Evolutionary conservation across 1,284 basidiomycete genomes (phyloP).

Genomic region (Ceratobasidium sp.): DNA sequence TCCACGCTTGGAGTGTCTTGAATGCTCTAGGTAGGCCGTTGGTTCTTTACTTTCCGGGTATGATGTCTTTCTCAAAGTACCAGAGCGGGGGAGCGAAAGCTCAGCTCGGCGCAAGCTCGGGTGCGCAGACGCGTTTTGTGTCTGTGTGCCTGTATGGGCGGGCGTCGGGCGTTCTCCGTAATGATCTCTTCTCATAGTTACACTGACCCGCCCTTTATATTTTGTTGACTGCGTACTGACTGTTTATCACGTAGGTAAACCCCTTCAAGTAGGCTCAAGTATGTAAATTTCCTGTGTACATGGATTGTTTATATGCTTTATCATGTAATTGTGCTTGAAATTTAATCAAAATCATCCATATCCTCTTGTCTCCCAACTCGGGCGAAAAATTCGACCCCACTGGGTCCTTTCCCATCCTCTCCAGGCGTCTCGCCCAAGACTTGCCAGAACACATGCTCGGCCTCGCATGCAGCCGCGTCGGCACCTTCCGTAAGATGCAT

Average conservation of each 20-base stretch:
- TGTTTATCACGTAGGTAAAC: not conserved
- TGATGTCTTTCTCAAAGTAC: conserved; percentile 10
- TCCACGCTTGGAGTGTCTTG: conserved; percentile 2
- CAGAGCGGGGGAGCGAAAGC: conserved; percentile 9
- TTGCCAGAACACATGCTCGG: conserved; percentile 68
- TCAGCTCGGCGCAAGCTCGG: conserved; percentile 9
- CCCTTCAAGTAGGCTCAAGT: not conserved
- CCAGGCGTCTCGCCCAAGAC: conserved; percentile 48
- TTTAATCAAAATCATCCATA: conserved; percentile 48
- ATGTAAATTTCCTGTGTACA: not conserved
- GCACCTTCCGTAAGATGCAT: conserved; percentile 54
- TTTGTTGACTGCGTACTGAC: not conserved
- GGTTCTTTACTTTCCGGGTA: not conserved
- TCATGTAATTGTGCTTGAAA: not conserved
- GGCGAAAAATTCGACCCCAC: conserved; percentile 54
- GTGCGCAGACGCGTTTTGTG: conserved; percentile 26
- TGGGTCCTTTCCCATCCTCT: conserved; percentile 14
- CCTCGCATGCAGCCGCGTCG: conserved; percentile 64
- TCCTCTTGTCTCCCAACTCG: conserved; percentile 51
- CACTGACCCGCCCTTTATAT: conserved; percentile 8
- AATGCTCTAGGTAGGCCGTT: not conserved
- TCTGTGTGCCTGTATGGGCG: conserved; percentile 19
- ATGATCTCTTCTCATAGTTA: conserved; percentile 33
- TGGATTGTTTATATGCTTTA: not conserved
- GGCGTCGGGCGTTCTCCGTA: conserved; percentile 21